Base-by-base conservation (phyloP, 179 eudicot species). In the Carnegiea gigantea region DNA sequence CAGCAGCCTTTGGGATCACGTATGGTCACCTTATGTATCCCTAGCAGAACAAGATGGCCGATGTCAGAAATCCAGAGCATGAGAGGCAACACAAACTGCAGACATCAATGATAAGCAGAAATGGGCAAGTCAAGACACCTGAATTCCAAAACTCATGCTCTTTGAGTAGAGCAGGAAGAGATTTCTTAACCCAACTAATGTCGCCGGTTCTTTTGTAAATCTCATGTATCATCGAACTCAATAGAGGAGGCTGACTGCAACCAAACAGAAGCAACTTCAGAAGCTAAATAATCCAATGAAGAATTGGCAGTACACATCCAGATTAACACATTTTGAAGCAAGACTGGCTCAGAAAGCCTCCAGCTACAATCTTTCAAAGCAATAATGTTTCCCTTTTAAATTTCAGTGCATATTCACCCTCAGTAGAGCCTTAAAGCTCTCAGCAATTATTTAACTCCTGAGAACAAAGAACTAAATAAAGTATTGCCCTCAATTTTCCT, bases 191-290 rank as follows among this genome's bases (percentile, higher is more conserved):
- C 24, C 94, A 87, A 84, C 80, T 86, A 77, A 81, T 43, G 81
- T 95, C 98, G 1, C 86, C 81, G 9, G 95, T 95, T 72, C 87
- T 86, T 12, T 84, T 80, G 86, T 89, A 95, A 76, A 95, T 86
- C 54, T 82, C 98, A 73, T 85, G 81, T 36, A 95, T 87, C 98
- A 95, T 95, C 14, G 97, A 88, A 77, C 98, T 94, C 79, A 96
- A 86, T 3, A 96, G 88, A 36, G 98, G 99, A 81, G 97, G 98
- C 83, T 96, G 97, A 87, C 98, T 96, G 93, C 83, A 85, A 73
- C 87, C 59, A 44, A 78, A 51, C 68, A 68, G 18, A 83, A 59
- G 5, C 48, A 80, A 79, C 64, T 70, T 72, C 36, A 85, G 77
- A 57, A 43, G 68, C 73, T 46, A 10, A 28, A 80, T 10, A 33